Evolutionary conservation across 2,329 filamentous ascomycete genomes (phyloP).

Genomic region (Aureobasidium sp.): DNA sequence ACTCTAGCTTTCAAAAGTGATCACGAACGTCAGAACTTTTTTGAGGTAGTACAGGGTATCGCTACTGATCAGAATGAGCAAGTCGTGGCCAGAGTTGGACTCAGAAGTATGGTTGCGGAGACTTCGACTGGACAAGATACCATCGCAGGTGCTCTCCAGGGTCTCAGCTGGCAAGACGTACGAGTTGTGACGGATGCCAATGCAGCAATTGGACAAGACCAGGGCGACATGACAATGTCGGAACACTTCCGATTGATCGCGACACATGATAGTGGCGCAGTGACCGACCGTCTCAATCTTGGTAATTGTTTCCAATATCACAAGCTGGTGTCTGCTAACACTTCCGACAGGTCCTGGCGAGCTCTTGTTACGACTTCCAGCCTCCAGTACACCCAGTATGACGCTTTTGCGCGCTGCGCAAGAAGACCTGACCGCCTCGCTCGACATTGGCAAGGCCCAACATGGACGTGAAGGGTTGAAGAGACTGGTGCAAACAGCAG

Average conservation of each 20-base stretch:
- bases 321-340: background rate
- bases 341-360: constrained; percentile 32
- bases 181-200: constrained; percentile 66
- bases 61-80: constrained; percentile 59
- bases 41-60: constrained; percentile 65
- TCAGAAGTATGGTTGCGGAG: background rate
- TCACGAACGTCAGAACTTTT: constrained; percentile 62
- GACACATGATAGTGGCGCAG: constrained; percentile 65
- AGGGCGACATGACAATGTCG: constrained; percentile 62
- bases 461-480: constrained; percentile 52
- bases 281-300: constrained; percentile 78
- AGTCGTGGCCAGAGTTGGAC: constrained; percentile 57
- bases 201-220: constrained; percentile 45
- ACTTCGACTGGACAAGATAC: background rate
- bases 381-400: constrained; percentile 44
- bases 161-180: constrained; percentile 55
- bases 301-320: constrained; percentile 30
- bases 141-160: constrained; percentile 27
- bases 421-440: constrained; percentile 65
- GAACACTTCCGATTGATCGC: constrained; percentile 68
- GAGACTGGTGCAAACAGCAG: constrained; percentile 53
- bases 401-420: constrained; percentile 65
- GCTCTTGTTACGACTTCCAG: constrained; percentile 38
- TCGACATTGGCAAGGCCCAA: constrained; percentile 40
- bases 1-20: constrained; percentile 65